Conservation (phyloP, 1,284 basidiomycete genomes). For the Irpex lacteus region DNA sequence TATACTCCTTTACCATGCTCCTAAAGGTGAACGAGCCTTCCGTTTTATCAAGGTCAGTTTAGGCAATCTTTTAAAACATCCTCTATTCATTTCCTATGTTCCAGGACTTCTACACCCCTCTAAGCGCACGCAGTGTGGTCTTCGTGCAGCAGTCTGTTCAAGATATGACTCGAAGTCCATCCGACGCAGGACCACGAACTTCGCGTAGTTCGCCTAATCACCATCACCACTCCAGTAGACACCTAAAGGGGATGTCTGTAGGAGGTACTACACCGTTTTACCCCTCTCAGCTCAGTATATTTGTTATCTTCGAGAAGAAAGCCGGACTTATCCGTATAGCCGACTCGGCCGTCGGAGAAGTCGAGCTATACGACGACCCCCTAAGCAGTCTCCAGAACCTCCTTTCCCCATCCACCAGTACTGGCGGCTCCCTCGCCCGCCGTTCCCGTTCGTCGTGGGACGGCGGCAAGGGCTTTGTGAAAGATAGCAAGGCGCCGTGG, state of each 20-base stretch:
- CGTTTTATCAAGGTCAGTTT: conserved; percentile 67
- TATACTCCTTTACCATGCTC: conserved; percentile 75
- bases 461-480: conserved; percentile 35
- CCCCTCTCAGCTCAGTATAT: conserved; percentile 68
- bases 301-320: conserved; percentile 81
- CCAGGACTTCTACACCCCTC: conserved; percentile 79
- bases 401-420: conserved; percentile 20
- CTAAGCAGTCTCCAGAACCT: conserved; percentile 16
- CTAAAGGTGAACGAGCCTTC: conserved; percentile 77
- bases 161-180: conserved; percentile 44
- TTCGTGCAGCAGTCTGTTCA: conserved; percentile 70
- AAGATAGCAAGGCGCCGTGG: conserved; percentile 52
- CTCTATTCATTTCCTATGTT: neutral
- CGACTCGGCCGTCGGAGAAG: conserved; percentile 75
- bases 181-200: conserved; percentile 34
- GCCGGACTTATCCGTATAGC: conserved; percentile 74
- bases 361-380: conserved; percentile 60
- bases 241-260: conserved; percentile 27
- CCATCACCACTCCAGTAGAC: conserved; percentile 13
- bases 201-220: conserved; percentile 6
- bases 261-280: conserved; percentile 37
- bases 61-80: conserved; percentile 3
- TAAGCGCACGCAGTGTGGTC: conserved; percentile 55
- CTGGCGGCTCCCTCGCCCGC: conserved; percentile 25
- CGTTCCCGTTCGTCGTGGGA: conserved; percentile 56